Evolutionary conservation across 2,329 filamentous ascomycete species (phyloP), one percentile per base, ranked within the genome.

Genomic region (Clonostachys solani): DNA sequence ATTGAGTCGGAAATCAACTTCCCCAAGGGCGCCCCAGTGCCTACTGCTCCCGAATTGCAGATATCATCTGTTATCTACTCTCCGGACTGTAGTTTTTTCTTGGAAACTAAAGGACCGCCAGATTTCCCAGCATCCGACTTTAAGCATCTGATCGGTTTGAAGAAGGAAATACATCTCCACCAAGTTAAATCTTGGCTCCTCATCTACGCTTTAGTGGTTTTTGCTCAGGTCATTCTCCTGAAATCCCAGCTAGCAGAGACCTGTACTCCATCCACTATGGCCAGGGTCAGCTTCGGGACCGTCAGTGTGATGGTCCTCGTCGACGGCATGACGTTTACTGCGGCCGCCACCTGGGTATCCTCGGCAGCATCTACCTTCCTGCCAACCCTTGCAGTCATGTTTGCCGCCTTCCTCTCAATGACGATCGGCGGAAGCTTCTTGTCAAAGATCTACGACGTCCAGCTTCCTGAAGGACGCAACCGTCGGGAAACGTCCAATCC

Each of bases 41-140:
- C 71, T 6, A 63, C 58, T n/a, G 63, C 78, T 8, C 83, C 84
- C 4, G 71, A 67, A 33, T 69, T 87, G 33, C 73, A 78, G 47
- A 78, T 86, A 68, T 85, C 83, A 2, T 71, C 78, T 6, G 73
- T 86, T 18, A 68, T 86, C 16, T 86, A 81, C 64, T 87, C 84
- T 12, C 84, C 84, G 1, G 84, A 87, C 59, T 87, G 84, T 56
- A 78, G 74, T 5, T 86, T 81, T 62, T 83, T 85, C 50, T 67
- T 87, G 34, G 80, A 85, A 56, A 79, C 79, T 13, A 83, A 81
- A 55, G 84, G 84, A 0, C 80, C 82, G 2, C 83, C 83, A 1
- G 65, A 70, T 13, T 83, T 73, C 49, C 58, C 77, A 1, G 66
- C 72, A 1, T 62, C 62, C 6, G 75, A 81, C 33, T 75, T 74